These are phyloP conservation scores for Austroboletus niveus DNA, from an alignment of 1,284 basidiomycete genomes.

Conservation along the genomic window DNA sequence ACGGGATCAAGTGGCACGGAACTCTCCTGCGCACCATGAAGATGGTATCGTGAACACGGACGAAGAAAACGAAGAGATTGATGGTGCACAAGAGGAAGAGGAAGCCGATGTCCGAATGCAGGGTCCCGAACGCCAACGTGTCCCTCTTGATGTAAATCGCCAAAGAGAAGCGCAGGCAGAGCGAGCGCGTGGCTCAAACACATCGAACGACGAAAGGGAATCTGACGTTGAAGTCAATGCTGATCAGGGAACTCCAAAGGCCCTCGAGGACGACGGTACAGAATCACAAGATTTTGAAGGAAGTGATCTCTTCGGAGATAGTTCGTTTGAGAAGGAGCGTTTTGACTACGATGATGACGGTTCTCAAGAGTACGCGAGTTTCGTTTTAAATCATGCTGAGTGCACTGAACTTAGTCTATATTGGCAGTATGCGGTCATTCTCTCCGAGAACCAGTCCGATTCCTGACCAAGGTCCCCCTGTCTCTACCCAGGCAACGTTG, in stretches of 20 bases:
- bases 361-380: constrained; percentile 14
- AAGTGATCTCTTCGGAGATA: constrained; percentile 26
- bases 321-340: neutral
- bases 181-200: constrained; percentile 9
- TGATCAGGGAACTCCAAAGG: neutral
- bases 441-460: constrained; percentile 1
- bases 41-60: neutral
- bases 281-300: constrained; percentile 15
- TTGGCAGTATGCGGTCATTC: constrained; percentile 3
- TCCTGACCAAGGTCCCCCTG: constrained; percentile 3
- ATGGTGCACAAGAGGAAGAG: neutral
- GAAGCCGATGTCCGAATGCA: neutral
- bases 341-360: neutral
- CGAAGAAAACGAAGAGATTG: neutral
- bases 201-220: neutral
- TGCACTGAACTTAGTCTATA: neutral
- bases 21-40: constrained; percentile 5
- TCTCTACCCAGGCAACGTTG: constrained; percentile 26
- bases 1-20: neutral
- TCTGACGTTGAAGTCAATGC: constrained; percentile 1
- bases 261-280: neutral
- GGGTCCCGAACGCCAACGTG: constrained; percentile 17
- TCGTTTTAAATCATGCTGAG: neutral
- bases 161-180: constrained; percentile 10
- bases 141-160: constrained; percentile 3